phyloP scores from a whole-genome alignment of 2,329 filamentous ascomycete genomes.

The Fusarium gaditjirri region DNA sequence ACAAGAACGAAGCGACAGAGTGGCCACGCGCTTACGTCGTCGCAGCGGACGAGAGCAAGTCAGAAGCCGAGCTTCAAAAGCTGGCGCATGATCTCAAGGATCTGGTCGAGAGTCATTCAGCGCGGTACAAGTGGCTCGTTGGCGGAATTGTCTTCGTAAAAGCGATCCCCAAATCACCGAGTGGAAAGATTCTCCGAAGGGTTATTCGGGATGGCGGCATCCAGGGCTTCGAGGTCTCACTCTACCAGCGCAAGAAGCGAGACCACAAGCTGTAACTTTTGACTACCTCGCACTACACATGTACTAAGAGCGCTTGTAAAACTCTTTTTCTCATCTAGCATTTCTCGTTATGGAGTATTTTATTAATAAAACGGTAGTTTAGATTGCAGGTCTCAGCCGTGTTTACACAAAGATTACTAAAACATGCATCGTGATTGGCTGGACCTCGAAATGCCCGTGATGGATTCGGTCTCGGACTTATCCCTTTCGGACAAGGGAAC shows the following conservation, averaged over 20 bases:
- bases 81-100: slow-evolving; percentile 64
- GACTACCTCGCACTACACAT: background rate
- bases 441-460: background rate
- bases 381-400: slow-evolving; percentile 1
- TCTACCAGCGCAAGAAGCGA: slow-evolving; percentile 43
- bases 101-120: slow-evolving; percentile 69
- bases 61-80: slow-evolving; percentile 53
- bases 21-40: slow-evolving; percentile 72
- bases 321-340: background rate
- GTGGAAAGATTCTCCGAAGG: slow-evolving; percentile 60
- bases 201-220: slow-evolving; percentile 55
- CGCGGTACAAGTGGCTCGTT: slow-evolving; percentile 73
- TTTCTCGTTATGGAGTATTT: background rate
- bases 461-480: slow-evolving; percentile 23
- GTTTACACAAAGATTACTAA: slow-evolving; percentile 50
- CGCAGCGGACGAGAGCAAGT: slow-evolving; percentile 35
- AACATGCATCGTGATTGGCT: slow-evolving; percentile 46
- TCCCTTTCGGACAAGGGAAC: slow-evolving; percentile 20
- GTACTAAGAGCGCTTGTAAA: slow-evolving; percentile 2
- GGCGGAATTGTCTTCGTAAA: slow-evolving; percentile 77
- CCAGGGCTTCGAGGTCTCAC: slow-evolving; percentile 45
- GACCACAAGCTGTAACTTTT: slow-evolving; percentile 30
- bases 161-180: slow-evolving; percentile 76
- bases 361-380: background rate
- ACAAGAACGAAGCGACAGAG: slow-evolving; percentile 68